Base-by-base conservation (phyloP, 139 green algal genomes). In the Nannochloris sp. region DNA sequence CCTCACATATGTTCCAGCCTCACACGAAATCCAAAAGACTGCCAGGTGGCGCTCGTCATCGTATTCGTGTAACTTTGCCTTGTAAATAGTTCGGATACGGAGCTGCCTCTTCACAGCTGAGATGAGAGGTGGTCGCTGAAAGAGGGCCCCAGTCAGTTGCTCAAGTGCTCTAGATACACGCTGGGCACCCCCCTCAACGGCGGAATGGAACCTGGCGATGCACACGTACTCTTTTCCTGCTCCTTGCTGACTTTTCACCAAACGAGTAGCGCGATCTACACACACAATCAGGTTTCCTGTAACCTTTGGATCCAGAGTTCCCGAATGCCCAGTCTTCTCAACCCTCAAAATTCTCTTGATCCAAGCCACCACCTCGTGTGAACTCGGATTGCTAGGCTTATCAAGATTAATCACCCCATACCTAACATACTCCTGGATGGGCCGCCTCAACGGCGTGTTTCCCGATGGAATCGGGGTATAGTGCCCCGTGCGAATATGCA, bases 201-300 rank as follows among this genome's bases (percentile, higher is more conserved):
- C 80, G 49, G 55, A 60, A 72, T 97, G 90, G 44, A 97, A 72
- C 16, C 82, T 64, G 6, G 80, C 83, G 37, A 99, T 83, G 75
- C 88, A 93, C 21, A 98, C 87, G 66, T 99, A 99, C 82, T 99
- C 91, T 80, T 99, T 99, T 19, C 93, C 93, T 0, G 93, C 93
- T 21, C 85, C 85, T 82, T 99, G 93, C 81, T 99, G 93, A 12
- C 87, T 83, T 84, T 99, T 99, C 14, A 97, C 93, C n/a, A 99
- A 83, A 44, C 91, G 79, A 16, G 93, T 99, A 7, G 92, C 93
- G n/a, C 93, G 80, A 63, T 99, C 91, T 27, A 98, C 83, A 54
- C 93, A 98, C 18, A 98, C 91, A 57, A 99, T 96, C 8, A 99
- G 83, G 67, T 88, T 94, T 64, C 93, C 93, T 21, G 93, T 83